Base-by-base conservation (phyloP, 228 moss, liverwort and hornwort genomes). In the Sphagnum magellanicum region DNA sequence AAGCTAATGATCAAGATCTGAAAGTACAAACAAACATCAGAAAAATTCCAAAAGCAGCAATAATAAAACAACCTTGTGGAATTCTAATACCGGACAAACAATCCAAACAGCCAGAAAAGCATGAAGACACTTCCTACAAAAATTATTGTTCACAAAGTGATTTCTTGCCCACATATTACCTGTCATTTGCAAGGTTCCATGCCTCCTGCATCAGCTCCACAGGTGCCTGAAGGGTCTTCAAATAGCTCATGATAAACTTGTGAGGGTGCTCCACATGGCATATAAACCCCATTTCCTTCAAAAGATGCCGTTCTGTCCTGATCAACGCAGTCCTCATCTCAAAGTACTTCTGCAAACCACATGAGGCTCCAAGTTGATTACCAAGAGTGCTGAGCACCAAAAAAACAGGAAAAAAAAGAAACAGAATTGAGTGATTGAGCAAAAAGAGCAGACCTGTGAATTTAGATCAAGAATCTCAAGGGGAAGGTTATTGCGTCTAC, bases 261-360 rank as follows among this genome's bases (percentile, higher is more conserved):
- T 85, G 85, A 51, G 85, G 85, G 64, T 85, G 85, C 76, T 85
- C 85, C 61, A 81, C 85, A 60, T 85, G 85, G 64, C 85, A 85
- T 71, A 85, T 85, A 63, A 85, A 85, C 50, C 85, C 85, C 85
- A 85, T 85, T 71, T 85, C 85, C 57, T 85, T 85, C 48, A 85
- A 60, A n/a, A 85, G 81, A 63, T 85, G 85, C 8, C 85, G 74
- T 71, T 85, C 85, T 15, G 81, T 85, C 13, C 78, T 78, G 16
- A 85, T 85, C 76, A 85, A 65, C 49, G 81, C 85, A 6, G 79
- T 81, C 63, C 81, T 85, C 85, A 85, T 85, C 71, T 85, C 85
- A 50, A 81, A 79, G 50, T 85, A 81, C 70, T 79, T 81, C 85
- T 83, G 83, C 71, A 61, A 68, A 8, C 8, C 12, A 12, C 12